Evolutionary conservation across 192 early-diverging fungal genomes (phyloP).

Genomic region (Podila minutissima): DNA sequence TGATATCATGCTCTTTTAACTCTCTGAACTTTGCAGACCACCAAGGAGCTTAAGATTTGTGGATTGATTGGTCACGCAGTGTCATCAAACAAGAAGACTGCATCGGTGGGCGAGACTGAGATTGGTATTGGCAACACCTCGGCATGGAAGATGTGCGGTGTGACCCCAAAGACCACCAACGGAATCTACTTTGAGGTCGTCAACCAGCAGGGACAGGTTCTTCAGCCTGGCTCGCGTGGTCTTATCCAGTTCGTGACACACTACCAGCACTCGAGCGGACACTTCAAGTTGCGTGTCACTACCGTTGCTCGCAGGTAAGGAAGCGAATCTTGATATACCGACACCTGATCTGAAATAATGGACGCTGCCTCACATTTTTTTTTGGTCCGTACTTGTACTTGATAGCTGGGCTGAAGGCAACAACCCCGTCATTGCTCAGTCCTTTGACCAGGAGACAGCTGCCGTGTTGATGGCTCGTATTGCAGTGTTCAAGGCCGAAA

Average conservation of each 20-base stretch:
- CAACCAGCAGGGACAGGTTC: conserved; percentile 80
- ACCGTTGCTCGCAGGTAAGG: conserved; percentile 89
- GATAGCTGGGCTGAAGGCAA: conserved; percentile 75
- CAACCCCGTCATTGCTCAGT: conserved; percentile 85
- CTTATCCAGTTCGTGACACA: conserved; percentile 96
- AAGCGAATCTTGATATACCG: neutral
- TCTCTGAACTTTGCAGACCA: conserved; percentile 67
- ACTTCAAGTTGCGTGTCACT: conserved; percentile 91
- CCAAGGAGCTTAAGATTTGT: conserved; percentile 94
- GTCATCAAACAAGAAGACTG: conserved; percentile 88
- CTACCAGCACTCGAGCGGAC: conserved; percentile 95
- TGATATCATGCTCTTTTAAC: neutral
- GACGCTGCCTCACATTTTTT: neutral
- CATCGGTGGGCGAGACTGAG: conserved; percentile 95
- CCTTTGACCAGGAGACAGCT: conserved; percentile 98
- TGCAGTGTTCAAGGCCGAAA: conserved; percentile 95
- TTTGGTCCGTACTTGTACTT: neutral
- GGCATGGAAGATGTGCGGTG: conserved; percentile 93
- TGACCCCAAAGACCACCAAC: conserved; percentile 86
- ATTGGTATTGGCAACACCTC: conserved; percentile 97
- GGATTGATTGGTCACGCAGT: conserved; percentile 97
- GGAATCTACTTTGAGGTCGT: conserved; percentile 98
- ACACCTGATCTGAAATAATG: too few relatives aligned
- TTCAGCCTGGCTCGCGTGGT: conserved; percentile 85
- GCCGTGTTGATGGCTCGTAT: conserved; percentile 98